Evolutionary conservation across 306 rosid species (phyloP).

Genomic region (Cajanus cajan): DNA sequence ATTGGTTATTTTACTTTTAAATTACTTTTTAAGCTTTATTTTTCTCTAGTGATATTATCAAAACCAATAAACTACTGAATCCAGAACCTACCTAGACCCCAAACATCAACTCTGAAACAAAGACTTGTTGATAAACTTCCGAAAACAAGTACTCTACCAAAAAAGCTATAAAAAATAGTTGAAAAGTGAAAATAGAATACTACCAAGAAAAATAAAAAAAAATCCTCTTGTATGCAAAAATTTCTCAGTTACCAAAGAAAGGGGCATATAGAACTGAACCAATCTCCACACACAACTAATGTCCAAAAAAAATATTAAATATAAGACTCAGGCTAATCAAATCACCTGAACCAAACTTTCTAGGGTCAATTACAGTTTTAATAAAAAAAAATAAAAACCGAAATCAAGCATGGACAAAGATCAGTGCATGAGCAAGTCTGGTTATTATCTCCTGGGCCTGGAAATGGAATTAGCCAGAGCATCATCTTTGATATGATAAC

Average conservation of each 20-base stretch:
- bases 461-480: background rate
- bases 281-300: background rate
- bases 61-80: slow-evolving; percentile 5
- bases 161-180: background rate
- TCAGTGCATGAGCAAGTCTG: background rate
- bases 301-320: background rate
- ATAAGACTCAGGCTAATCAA: background rate
- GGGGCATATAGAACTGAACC: background rate
- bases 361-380: background rate
- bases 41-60: background rate
- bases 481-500: background rate
- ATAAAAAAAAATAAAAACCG: background rate
- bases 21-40: background rate
- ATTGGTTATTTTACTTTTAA: background rate
- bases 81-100: background rate
- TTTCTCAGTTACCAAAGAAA: background rate
- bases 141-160: background rate
- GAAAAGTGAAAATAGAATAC: background rate
- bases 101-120: slow-evolving; percentile 6
- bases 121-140: background rate
- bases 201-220: background rate
- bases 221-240: background rate
- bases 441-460: background rate
- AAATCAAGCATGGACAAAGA: background rate
- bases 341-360: background rate